Conservation (phyloP, 2,329 filamentous ascomycete species). For the Colletotrichum sp. region DNA sequence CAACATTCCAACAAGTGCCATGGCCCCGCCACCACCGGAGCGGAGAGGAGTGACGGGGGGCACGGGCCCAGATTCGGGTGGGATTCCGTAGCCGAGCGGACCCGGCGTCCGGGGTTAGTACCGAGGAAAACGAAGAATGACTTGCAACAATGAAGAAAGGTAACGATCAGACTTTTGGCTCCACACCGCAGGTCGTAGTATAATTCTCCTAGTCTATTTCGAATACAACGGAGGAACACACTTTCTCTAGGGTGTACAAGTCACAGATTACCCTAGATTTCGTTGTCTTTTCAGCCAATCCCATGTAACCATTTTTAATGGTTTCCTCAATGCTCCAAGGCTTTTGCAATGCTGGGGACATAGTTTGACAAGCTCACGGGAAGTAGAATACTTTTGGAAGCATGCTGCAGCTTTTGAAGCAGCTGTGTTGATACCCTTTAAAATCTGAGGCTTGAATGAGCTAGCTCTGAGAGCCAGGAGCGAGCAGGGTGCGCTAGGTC, state of each 20-base stretch:
- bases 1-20: background rate
- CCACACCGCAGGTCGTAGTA: background rate
- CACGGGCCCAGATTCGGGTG: background rate
- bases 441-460: background rate
- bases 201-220: background rate
- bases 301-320: background rate
- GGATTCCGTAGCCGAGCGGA: background rate
- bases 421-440: background rate
- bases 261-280: background rate
- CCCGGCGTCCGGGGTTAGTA: background rate
- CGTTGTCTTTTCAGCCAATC: background rate
- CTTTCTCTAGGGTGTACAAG: background rate
- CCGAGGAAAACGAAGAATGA: background rate
- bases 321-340: background rate
- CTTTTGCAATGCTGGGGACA: background rate
- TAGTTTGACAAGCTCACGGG: background rate
- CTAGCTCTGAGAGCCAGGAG: background rate
- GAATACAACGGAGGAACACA: background rate
- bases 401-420: background rate
- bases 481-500: background rate
- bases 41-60: background rate
- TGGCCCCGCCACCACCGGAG: background rate
- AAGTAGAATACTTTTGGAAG: accelerated
- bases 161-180: background rate
- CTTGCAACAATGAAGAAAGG: background rate